Base-by-base conservation (phyloP, 1,284 basidiomycete species). In the Sparassis latifolia region DNA sequence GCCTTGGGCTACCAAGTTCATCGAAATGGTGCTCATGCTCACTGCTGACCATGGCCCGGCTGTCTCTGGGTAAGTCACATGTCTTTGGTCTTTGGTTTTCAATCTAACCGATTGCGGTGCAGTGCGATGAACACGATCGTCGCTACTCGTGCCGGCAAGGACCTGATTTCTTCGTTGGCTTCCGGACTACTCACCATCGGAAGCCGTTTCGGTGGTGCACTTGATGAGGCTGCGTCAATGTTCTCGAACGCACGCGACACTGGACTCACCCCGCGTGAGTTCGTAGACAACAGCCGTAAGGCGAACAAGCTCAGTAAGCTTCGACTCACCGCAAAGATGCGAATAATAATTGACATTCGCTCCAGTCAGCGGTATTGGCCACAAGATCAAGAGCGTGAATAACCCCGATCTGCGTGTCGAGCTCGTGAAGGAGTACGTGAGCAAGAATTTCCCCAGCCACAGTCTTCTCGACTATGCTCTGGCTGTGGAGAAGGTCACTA, bases 91-190 rank as follows among this genome's bases (percentile, higher is more conserved):
- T 37, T 12, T 37, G 12, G 35, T 37, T 37, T 12, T 37, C 6
- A 37, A 37, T 37, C 35, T 37, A 12, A 12, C 6, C 35, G 42
- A 10, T 10, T 43, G n/a, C 28, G 27, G 43, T 75, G 65, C 48
- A 89, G 95, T 75, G 96, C 96, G 33, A 99, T 99, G 96, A 99
- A 97, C 80, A 98, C 96, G 57, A 98, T 99, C 69, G 95, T 99
- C 69, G 95, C 96, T 31, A 89, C 94, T 44, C 95, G 96, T 77
- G 96, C 96, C 45, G 96, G 96, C 71, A 99, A 99, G 77, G 96
- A 99, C 71, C 75, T 99, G 61, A 95, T 99, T 69, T 97, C 94
- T 29, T 97, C 93, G 57, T 81, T 99, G 57, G 91, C 92, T 10
- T 93, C 95, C 53, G 96, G 96, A 80, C 83, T 98, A 54, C 79